Evolutionary conservation across 1,284 basidiomycete species (phyloP), one percentile per base, ranked within the genome.

Genomic region (Ceratobasidium sp.): DNA sequence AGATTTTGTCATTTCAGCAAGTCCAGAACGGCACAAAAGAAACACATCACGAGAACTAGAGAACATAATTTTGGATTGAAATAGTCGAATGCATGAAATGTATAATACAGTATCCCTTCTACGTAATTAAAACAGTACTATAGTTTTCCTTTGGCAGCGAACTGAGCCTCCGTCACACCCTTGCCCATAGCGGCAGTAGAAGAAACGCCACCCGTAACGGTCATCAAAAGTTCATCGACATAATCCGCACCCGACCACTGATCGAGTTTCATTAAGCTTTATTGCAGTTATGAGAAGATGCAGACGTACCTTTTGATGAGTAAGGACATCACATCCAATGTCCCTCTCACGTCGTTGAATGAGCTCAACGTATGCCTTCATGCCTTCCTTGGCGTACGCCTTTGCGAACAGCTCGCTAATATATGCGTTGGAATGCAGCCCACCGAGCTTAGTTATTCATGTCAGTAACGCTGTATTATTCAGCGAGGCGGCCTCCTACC

Each of bases 241-340:
- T 93, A 96, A 78, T 97, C 94, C 17, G 92, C 95, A 50, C 95
- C 95, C 72, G 91, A 93, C 95, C 95, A 98, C 90, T 94, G 74
- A 74, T 43, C n/a, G 40, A 60, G 71, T 69, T 50, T 71, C 52
- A 56, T 38, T 67, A 57, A 47, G 75, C 47, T 74, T 12, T 65
- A 62, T 34, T 45, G 49, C 15, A n/a, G 32, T 70, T 62, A 58
- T 38, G 35, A 58, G 45, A 12, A 43, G 54, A 13, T 62, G 20
- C 17, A 35, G n/a, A 71, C 78, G 27, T 25, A 80, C 79, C 75
- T 80, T 82, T 74, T 83, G 82, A 73, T 83, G 82, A 10, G 81
- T 83, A 3, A 78, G 70, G 6, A 78, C 80, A 64, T 82, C 81
- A 70, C 77, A 78, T n/a, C 80, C 80, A 58, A 81, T 77, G 50